Evolutionary conservation across 1,284 basidiomycete genomes (phyloP), one percentile per base, ranked within the genome.

Genomic region (Microbotryomycetes sp.): DNA sequence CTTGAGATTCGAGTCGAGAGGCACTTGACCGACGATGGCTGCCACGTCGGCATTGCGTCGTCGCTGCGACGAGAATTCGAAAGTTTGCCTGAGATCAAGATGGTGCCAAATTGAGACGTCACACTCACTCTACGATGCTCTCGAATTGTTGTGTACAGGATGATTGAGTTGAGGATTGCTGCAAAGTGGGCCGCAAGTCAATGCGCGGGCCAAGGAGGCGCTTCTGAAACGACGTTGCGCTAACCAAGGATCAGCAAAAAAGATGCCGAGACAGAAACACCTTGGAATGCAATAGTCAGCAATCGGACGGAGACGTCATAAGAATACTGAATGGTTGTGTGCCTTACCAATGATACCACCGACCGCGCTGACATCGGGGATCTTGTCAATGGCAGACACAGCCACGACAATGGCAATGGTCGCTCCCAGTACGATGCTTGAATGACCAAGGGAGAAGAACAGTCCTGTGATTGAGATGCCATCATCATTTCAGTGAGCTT

Each of bases 391-490:
- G 0, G 73, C 69, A 4, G 69, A 65, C 3, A 72, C 67, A 12
- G 70, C 60, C 26, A 69, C 58, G 29, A 66, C 62, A 54, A 69
- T 56, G 6, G 74, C 75, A 47, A 76, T 69, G 9, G 76, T 74
- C 26, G 74, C 73, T 12, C 67, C 71, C 15, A 77, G 49, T 2
- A 77, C 76, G 47, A 77, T 75, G 22, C 74, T 74, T 16, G 76
- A 77, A 54, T 77, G 77, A 3, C 77, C 77, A 25, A 77, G 67
- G 19, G 73, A 74, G 69, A 77, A 77, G 64, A 72, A 77, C 5
- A 76, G 64, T 3, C 77, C 36, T 42, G 36, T 19, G 19, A 19
- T 9, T n/a, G n/a, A n/a, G n/a, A n/a, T n/a, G n/a, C n/a, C n/a
- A n/a, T n/a, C n/a, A n/a, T n/a, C n/a, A n/a, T n/a, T n/a, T n/a